Evolutionary conservation across 1,139 yeast genomes (phyloP).

Genomic region (Taphrina flavorubra): DNA sequence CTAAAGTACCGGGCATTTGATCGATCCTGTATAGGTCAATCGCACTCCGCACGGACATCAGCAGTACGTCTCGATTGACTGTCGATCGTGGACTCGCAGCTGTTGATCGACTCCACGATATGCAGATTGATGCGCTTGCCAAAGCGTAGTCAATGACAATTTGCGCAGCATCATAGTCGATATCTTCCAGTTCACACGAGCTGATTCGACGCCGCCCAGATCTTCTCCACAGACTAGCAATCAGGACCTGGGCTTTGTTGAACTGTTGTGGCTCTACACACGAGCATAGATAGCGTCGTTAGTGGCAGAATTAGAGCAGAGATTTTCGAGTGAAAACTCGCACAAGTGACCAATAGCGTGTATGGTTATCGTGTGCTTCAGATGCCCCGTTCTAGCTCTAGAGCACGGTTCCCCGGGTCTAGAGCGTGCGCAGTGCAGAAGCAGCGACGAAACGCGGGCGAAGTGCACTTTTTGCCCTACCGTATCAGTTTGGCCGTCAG

Average conservation of each 20-base stretch:
- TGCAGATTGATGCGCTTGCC: neutral
- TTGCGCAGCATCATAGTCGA: too few species aligned
- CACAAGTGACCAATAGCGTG: neutral
- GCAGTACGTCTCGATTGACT: neutral
- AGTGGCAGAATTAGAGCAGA: neutral
- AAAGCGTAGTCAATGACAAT: neutral
- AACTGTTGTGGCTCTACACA: neutral
- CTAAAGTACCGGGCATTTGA: too few species aligned
- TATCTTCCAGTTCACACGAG: neutral
- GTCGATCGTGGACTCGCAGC: neutral
- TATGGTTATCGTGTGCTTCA: neutral
- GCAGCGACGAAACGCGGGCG: conserved; percentile 4
- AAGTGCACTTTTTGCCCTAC: neutral
- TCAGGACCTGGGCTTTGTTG: neutral
- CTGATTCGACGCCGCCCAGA: neutral
- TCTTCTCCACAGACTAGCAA: neutral
- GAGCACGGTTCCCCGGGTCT: neutral
- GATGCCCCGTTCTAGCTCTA: neutral
- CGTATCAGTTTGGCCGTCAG: conserved; percentile 10
- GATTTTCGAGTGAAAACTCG: conserved; percentile 4
- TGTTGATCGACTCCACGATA: neutral
- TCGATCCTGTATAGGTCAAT: too few species aligned
- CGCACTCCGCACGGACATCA: too few species aligned
- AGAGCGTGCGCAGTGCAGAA: neutral
- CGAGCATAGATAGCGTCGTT: conserved; percentile 2